Evolutionary conservation across 2,329 filamentous ascomycete species (phyloP).

Genomic region (Colletotrichum graminicola): DNA sequence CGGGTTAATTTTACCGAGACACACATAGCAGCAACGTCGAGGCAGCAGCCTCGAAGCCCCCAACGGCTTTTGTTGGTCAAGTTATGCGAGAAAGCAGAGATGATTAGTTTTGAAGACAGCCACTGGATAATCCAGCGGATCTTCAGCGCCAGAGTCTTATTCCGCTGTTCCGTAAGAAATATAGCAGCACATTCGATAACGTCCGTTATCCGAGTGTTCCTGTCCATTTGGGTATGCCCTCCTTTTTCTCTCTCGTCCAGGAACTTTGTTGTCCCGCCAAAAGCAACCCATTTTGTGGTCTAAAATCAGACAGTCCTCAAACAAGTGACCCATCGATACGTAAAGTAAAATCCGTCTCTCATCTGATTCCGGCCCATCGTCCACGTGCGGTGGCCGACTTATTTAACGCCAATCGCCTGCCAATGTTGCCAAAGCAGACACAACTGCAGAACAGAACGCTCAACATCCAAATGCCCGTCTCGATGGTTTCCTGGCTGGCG

Average conservation of each 20-base stretch:
- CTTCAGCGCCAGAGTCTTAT: neutral
- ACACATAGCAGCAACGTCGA: neutral
- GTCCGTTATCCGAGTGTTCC: neutral
- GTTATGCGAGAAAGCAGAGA: neutral
- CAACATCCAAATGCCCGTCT: slow-evolving; percentile 87
- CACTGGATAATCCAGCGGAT: neutral
- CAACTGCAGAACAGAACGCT: slow-evolving; percentile 96
- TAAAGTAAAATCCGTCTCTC: neutral
- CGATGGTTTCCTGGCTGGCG: slow-evolving; percentile 73
- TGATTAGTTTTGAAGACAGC: neutral
- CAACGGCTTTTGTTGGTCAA: neutral
- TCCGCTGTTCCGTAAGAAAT: slow-evolving; percentile 4
- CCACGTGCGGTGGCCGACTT: slow-evolving; percentile 56
- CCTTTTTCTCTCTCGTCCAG: neutral
- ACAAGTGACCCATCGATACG: neutral
- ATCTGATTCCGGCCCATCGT: slow-evolving; percentile 52
- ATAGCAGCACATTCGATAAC: neutral
- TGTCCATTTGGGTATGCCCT: slow-evolving; percentile 8
- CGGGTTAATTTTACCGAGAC: neutral
- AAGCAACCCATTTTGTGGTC: neutral
- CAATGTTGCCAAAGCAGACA: slow-evolving; percentile 96
- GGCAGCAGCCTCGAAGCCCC: neutral
- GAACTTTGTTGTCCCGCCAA: neutral
- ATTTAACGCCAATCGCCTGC: slow-evolving; percentile 77
- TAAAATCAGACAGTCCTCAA: neutral